Evolutionary conservation across 129 eudicot genomes (phyloP).

Genomic region (Lonicera japonica): DNA sequence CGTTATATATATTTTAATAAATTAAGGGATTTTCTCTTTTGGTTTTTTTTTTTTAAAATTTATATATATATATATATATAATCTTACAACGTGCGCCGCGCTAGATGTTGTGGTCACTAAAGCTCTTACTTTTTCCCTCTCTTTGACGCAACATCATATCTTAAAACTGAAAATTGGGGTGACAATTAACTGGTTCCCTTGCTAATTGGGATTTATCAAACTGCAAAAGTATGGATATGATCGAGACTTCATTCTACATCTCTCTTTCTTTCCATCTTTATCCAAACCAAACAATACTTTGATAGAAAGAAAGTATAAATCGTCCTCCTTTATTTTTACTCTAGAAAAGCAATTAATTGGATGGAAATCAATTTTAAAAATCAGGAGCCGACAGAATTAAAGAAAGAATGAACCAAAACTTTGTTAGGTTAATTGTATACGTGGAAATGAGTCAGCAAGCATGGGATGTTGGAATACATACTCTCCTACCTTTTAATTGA

Average conservation of each 20-base stretch:
- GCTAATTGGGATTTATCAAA: conserved; percentile 20
- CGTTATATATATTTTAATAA: no score
- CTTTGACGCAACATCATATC: conserved; percentile 17
- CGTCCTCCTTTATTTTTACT: conserved; percentile 13
- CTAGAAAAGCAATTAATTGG: no score
- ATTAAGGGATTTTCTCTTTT: no score
- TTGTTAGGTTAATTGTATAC: conserved; percentile 6
- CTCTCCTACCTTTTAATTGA: no score
- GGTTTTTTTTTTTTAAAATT: no score
- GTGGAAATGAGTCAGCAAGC: conserved; percentile 64
- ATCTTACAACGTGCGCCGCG: no score
- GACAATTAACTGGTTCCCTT: conserved; percentile 11
- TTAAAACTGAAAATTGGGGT: conserved; percentile 26
- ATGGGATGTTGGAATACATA: no score
- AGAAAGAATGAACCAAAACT: conserved; percentile 25
- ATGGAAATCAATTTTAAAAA: background rate
- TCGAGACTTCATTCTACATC: conserved; percentile 19
- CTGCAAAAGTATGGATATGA: conserved; percentile 14
- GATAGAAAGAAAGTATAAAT: conserved; percentile 15
- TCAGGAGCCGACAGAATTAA: conserved; percentile 25
- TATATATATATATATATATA: no score
- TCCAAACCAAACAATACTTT: conserved; percentile 1
- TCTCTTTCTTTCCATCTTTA: conserved; percentile 2
- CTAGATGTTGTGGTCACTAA: conserved; percentile 26
- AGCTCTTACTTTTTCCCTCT: conserved; percentile 6